A percentile compares a stretch with the other conserved stretches of the same genome.
phyloP scores from a whole-genome alignment of 164 flowering plant species.

The Vitis riparia region DNA sequence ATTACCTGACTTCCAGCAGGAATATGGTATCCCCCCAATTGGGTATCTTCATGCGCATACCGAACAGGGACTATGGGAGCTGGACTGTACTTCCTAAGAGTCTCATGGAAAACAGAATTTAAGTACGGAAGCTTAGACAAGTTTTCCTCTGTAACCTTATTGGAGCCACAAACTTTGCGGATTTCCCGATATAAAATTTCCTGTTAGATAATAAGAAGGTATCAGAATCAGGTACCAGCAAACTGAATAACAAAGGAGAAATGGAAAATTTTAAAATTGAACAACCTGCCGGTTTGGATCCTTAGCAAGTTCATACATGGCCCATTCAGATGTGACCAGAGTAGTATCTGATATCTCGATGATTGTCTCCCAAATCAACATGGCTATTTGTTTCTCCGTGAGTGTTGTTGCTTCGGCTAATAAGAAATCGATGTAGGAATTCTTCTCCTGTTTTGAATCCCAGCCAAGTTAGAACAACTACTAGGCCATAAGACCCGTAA shows the following conservation, averaged over 20 bases:
- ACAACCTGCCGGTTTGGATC: conserved; percentile 59
- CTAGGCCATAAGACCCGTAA: background rate
- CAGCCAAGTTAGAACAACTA: background rate
- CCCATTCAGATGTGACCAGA: conserved; percentile 86
- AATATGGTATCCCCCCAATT: conserved; percentile 75
- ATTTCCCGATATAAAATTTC: conserved; percentile 57
- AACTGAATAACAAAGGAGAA: background rate
- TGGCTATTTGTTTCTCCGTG: conserved; percentile 51
- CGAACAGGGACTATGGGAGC: conserved; percentile 76
- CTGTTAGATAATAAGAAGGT: conserved; percentile 24
- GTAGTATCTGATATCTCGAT: conserved; percentile 86
- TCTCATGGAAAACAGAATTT: conserved; percentile 82
- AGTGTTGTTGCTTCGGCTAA: conserved; percentile 57
- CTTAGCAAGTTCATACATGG: conserved; percentile 85
- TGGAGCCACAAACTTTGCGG: conserved; percentile 55
- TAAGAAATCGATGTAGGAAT: conserved; percentile 61
- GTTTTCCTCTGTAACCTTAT: conserved; percentile 64
- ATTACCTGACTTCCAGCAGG: conserved; percentile 83
- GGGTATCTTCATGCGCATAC: conserved; percentile 80
- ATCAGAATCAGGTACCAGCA: background rate
- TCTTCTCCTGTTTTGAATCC: conserved; percentile 36
- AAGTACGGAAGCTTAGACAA: conserved; percentile 68
- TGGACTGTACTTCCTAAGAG: conserved; percentile 78
- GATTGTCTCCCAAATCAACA: conserved; percentile 81
- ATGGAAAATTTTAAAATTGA: background rate